Base-by-base conservation (phyloP, 2,329 filamentous ascomycete genomes). In the Nothopassalora personata region DNA sequence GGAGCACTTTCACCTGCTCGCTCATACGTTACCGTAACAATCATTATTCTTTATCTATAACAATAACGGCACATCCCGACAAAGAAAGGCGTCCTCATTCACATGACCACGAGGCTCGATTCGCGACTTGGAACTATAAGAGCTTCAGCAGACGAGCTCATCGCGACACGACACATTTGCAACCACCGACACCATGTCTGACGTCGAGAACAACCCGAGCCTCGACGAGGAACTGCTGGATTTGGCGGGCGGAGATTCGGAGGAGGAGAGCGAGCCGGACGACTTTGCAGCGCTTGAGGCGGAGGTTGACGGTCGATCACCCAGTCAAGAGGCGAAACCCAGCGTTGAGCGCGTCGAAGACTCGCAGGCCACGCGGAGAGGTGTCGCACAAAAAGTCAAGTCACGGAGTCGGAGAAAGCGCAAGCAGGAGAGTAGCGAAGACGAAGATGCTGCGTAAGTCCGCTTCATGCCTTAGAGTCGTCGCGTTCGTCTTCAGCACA, bases 161-260 rank as follows among this genome's bases (percentile, higher is more conserved):
- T 27, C 50, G 60, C 61, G 53, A 9, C 28, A 49, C 10, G n/a
- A 18, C 7, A 5, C 19, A 11, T 28, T 2, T 8, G 11, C 7
- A n/a, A 50, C 28, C 45, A 36, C 47, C 55, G n/a, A 30, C 60
- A 51, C 33, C 49, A 62, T 62, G 57, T 60, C 93, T 72, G 56
- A 58, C 45, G 27, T 45, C 43, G 69, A 73, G 4, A 15, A 43
- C 64, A 77, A 79, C 30, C 23, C 49, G 49, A 51, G 23, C 59
- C 83, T 97, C 66, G 93, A 97, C 73, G 91, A 93, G 69, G 93
- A 97, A 79, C 86, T 97, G 66, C 87, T 97, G 65, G 92, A 90
- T 71, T 86, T 97, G 65, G 94, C 92, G 56, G 94, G 91, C 69
- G 91, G 80, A 68, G 73, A 75, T 58, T 77, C 78, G 60, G 67